These are phyloP conservation scores for Pseudofabraea citricarpa DNA, from an alignment of 2,329 filamentous ascomycete genomes.

Conservation along the genomic window DNA sequence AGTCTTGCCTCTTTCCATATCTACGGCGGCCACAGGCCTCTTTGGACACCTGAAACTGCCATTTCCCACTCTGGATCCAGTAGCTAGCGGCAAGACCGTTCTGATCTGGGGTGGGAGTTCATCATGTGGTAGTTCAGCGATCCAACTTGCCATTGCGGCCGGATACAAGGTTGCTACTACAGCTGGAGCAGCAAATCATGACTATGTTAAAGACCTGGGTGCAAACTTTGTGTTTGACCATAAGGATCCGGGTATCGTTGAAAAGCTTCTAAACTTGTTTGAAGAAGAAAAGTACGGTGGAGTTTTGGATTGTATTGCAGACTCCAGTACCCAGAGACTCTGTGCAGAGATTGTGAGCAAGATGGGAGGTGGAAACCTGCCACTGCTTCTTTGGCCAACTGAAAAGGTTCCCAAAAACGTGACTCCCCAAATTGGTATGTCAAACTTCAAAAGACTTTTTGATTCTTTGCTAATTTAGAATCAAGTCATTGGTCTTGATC, in stretches of 20 bases:
- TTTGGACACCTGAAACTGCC: slow-evolving; percentile 16
- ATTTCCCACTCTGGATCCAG: slow-evolving; percentile 9
- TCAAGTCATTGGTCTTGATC: slow-evolving; percentile 20
- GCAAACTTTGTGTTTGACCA: slow-evolving; percentile 44
- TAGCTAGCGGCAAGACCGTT: slow-evolving; percentile 13
- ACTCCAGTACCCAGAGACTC: slow-evolving; percentile 13
- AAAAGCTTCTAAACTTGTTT: slow-evolving; percentile 12
- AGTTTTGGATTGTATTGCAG: slow-evolving; percentile 23
- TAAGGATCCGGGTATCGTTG: slow-evolving; percentile 14
- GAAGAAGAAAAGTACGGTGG: slow-evolving; percentile 5
- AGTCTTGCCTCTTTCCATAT: slow-evolving; percentile 30
- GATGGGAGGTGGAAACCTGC: slow-evolving; percentile 20
- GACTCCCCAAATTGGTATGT: slow-evolving; percentile 20
- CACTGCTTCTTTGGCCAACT: slow-evolving; percentile 10
- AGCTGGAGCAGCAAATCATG: slow-evolving; percentile 37
- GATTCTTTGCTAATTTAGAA: slow-evolving; percentile 11
- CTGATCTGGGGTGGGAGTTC: slow-evolving; percentile 22
- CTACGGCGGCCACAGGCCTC: slow-evolving; percentile 28
- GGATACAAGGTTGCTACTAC: slow-evolving; percentile 39
- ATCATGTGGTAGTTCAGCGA: slow-evolving; percentile 12
- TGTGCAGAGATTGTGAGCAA: slow-evolving; percentile 25
- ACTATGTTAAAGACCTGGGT: slow-evolving; percentile 35
- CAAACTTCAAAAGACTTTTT: slow-evolving; percentile 10
- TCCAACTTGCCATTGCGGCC: slow-evolving; percentile 21
- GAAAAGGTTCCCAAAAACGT: slow-evolving; percentile 18